Percentiles rank a stretch among this genome's conserved stretches.
These are phyloP conservation scores for Geotrichum fermentans DNA, from an alignment of 1,139 yeast genomes.

Conservation along the genomic window DNA sequence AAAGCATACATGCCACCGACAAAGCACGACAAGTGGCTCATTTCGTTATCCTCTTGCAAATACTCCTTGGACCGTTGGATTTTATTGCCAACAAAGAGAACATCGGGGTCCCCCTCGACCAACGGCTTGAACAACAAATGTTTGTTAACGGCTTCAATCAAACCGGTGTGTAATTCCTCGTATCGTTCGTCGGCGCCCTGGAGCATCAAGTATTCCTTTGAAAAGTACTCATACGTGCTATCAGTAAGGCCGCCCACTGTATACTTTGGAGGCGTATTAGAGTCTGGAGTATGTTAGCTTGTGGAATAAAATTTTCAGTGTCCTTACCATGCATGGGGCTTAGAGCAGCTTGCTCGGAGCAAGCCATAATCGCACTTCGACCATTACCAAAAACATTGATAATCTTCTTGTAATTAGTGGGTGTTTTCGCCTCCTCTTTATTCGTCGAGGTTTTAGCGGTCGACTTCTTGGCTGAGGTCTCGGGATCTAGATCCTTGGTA, in stretches of 20 bases:
- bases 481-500: no score
- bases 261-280: background rate
- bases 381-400: constrained; percentile 3
- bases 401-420: background rate
- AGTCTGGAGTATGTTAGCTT: constrained; percentile 1
- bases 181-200: constrained; percentile 44
- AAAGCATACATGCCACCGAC: constrained; percentile 70
- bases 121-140: constrained; percentile 45
- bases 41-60: constrained; percentile 27
- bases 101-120: constrained; percentile 43
- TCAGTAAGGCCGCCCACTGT: constrained; percentile 59
- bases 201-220: constrained; percentile 53
- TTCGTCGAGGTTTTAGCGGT: no score
- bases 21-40: constrained; percentile 65
- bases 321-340: no score
- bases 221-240: constrained; percentile 63
- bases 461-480: no score
- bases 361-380: constrained; percentile 7
- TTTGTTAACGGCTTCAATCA: constrained; percentile 41
- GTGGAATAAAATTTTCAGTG: background rate
- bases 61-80: background rate
- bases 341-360: constrained; percentile 9
- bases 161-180: constrained; percentile 36
- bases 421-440: no score
- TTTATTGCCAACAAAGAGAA: constrained; percentile 43